Conservation (phyloP, 306 rosid species). For the Lathyrus oleraceus region DNA sequence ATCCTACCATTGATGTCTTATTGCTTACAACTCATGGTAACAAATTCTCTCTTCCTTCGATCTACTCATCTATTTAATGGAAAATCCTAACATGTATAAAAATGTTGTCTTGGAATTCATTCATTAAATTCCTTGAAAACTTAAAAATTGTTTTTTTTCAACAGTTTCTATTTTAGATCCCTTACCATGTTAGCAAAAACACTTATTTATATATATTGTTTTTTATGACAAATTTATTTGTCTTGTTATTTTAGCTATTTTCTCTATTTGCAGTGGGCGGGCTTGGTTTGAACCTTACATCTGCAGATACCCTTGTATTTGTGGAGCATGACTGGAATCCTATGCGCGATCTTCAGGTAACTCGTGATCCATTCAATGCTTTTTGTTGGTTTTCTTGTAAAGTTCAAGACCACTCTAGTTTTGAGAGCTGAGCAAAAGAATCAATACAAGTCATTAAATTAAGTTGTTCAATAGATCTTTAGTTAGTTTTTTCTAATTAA, state of each 20-base stretch:
- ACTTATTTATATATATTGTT: no score
- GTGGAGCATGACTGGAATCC: constrained; percentile 99
- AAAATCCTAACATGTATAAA: no score
- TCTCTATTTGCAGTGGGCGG: constrained; percentile 78
- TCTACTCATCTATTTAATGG: neutral
- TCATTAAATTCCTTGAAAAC: no score
- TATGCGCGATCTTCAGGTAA: constrained; percentile 97
- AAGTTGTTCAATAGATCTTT: neutral
- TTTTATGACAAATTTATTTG: neutral
- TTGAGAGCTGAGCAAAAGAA: constrained; percentile 22
- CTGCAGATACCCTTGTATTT: constrained; percentile 92
- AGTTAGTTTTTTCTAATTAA: constrained; percentile 10
- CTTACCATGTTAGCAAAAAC: no score
- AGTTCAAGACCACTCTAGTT: neutral
- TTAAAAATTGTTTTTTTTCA: no score
- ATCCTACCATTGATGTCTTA: constrained; percentile 92
- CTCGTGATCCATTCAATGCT: constrained; percentile 25
- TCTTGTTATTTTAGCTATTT: constrained; percentile 19
- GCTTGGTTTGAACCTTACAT: constrained; percentile 94
- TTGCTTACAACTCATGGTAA: constrained; percentile 95
- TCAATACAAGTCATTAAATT: constrained; percentile 10
- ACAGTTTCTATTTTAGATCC: no score
- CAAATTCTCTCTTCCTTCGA: neutral
- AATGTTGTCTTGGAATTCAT: no score
- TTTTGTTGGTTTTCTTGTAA: constrained; percentile 24